phyloP scores from a whole-genome alignment of 768 basidiomycete genomes.

The Mycena maculata region DNA sequence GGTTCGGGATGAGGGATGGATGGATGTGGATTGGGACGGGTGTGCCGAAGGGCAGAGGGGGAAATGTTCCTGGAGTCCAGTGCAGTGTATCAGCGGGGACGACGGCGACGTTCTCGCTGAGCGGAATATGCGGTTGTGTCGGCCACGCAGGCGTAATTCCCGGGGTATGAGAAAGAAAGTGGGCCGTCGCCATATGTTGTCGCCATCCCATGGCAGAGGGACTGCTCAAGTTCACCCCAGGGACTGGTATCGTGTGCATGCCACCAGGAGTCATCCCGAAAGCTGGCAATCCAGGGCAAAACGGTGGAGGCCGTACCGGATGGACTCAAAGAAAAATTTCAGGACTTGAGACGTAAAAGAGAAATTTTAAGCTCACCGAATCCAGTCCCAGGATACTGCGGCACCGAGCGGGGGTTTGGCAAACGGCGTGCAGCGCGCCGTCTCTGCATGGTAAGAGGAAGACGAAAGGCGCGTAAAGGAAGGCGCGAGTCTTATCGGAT shows the following conservation, averaged over 20 bases:
- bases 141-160: slow-evolving; percentile 31
- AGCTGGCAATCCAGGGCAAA: slow-evolving; percentile 4
- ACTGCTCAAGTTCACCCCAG: slow-evolving; percentile 15
- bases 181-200: slow-evolving; percentile 8
- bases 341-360: slow-evolving; percentile 19
- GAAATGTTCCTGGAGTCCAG: slow-evolving; percentile 31
- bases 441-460: slow-evolving; percentile 17
- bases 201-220: slow-evolving; percentile 30
- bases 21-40: slow-evolving; percentile 35
- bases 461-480: slow-evolving; percentile 24
- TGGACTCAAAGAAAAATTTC: slow-evolving; percentile 13
- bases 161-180: slow-evolving; percentile 1
- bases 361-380: slow-evolving; percentile 23
- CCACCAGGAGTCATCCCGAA: neutral
- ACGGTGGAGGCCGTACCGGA: slow-evolving; percentile 17
- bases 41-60: slow-evolving; percentile 32
- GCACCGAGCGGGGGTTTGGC: slow-evolving; percentile 18
- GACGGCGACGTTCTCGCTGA: slow-evolving; percentile 18
- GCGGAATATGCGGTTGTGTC: neutral
- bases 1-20: slow-evolving; percentile 45
- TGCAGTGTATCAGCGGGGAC: slow-evolving; percentile 21
- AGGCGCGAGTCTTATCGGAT: slow-evolving; percentile 25
- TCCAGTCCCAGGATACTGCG: slow-evolving; percentile 16
- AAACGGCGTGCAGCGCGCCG: slow-evolving; percentile 3
- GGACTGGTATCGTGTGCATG: slow-evolving; percentile 5